Evolutionary conservation across 768 basidiomycete species (phyloP).

Genomic region (Pleurotus cornucopiae): DNA sequence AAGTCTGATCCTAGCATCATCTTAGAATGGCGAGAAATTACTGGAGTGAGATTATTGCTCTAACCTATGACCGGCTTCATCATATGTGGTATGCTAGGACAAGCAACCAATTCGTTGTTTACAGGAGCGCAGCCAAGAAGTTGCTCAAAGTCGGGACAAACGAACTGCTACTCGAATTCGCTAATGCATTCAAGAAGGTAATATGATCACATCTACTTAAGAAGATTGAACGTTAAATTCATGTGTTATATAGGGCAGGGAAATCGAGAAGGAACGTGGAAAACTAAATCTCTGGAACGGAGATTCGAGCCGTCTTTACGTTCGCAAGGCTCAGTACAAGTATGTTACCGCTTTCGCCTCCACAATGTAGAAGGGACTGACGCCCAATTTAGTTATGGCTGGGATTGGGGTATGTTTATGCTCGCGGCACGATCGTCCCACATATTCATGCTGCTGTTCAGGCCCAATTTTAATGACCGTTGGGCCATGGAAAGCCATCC

Average conservation of each 20-base stretch:
- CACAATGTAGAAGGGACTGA: not conserved
- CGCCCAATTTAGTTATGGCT: constrained; percentile 59
- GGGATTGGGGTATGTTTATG: constrained; percentile 73
- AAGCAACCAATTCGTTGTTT: constrained; percentile 80
- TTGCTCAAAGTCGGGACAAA: constrained; percentile 54
- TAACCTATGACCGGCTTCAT: constrained; percentile 2
- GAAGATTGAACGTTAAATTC: no score
- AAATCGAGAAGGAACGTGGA: constrained; percentile 60
- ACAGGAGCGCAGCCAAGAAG: constrained; percentile 59
- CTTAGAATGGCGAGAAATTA: constrained; percentile 70
- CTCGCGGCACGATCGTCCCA: not conserved
- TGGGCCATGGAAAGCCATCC: constrained; percentile 85
- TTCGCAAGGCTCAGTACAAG: constrained; percentile 93
- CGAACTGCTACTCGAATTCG: constrained; percentile 65
- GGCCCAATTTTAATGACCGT: constrained; percentile 83
- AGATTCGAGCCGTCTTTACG: constrained; percentile 84
- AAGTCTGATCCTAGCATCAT: not conserved
- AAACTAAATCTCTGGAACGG: constrained; percentile 82
- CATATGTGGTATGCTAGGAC: constrained; percentile 35
- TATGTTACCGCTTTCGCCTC: constrained; percentile 29
- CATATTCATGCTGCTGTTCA: constrained; percentile 17
- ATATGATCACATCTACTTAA: not conserved
- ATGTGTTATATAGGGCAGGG: constrained; percentile 51
- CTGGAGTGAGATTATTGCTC: constrained; percentile 42
- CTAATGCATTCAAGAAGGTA: constrained; percentile 71